phyloP scores from a whole-genome alignment of 1,139 yeast genomes.

The Suhomyces maxii region DNA sequence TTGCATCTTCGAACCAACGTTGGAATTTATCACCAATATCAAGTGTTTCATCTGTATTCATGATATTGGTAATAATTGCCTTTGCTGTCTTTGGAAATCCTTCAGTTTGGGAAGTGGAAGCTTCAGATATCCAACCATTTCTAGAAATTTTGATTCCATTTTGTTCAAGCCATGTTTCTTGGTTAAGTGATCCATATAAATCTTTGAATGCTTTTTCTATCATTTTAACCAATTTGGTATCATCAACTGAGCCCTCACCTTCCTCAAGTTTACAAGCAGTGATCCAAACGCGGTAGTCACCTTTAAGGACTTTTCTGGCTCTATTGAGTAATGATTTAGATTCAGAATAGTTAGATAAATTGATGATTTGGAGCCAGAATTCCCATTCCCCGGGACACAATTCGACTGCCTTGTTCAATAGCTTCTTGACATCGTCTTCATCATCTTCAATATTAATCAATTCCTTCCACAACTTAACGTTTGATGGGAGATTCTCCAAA shows the following conservation, averaged over 20 bases:
- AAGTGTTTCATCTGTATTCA: conserved; percentile 16
- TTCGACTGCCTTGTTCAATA: conserved; percentile 69
- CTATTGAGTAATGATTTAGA: conserved; percentile 56
- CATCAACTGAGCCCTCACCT: conserved; percentile 36
- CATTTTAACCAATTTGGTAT: conserved; percentile 41
- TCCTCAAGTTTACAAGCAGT: conserved; percentile 75
- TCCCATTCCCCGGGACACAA: conserved; percentile 62
- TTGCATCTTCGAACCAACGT: conserved; percentile 44
- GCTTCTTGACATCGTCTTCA: conserved; percentile 47
- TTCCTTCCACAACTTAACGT: conserved; percentile 52
- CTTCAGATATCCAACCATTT: conserved; percentile 47
- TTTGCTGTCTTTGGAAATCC: conserved; percentile 36
- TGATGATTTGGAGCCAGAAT: conserved; percentile 59
- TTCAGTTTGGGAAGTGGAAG: conserved; percentile 38
- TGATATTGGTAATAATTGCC: conserved; percentile 34
- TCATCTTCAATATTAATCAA: conserved; percentile 50
- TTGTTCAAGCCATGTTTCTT: conserved; percentile 4
- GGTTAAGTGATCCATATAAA: conserved; percentile 1
- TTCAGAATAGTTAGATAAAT: conserved; percentile 44
- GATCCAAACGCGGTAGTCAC: conserved; percentile 65
- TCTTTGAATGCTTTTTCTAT: conserved; percentile 56
- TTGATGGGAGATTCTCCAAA: conserved; percentile 51
- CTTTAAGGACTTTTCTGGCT: conserved; percentile 58
- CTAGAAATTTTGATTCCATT: conserved; percentile 18
- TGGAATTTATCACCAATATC: conserved; percentile 8